These are phyloP conservation scores for Panicum miliaceum DNA, from an alignment of 176 grass and related monocot species.

Conservation along the genomic window DNA sequence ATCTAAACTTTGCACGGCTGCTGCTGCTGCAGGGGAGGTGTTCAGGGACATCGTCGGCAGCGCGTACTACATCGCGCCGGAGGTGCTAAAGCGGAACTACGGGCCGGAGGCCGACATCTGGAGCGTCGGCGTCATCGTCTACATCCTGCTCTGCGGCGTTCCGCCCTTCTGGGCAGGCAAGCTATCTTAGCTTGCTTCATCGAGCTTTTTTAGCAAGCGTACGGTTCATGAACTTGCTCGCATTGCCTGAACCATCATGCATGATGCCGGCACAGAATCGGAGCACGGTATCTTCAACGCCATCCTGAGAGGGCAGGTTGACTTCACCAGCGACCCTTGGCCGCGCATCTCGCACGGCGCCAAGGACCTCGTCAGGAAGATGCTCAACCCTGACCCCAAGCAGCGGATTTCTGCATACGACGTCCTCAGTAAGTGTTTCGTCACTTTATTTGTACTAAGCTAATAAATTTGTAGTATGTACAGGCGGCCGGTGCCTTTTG, in stretches of 20 bases:
- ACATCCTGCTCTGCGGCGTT: constrained; percentile 74
- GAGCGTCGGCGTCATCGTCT: constrained; percentile 82
- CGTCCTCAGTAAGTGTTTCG: constrained; percentile 65
- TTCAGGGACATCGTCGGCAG: constrained; percentile 89
- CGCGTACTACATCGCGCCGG: constrained; percentile 85
- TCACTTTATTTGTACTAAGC: background rate
- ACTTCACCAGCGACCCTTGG: constrained; percentile 78
- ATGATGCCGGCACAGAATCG: constrained; percentile 47
- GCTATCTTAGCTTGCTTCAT: background rate
- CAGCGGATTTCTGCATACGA: constrained; percentile 73
- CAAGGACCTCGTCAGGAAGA: constrained; percentile 78
- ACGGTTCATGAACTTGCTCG: background rate
- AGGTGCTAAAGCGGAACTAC: constrained; percentile 80
- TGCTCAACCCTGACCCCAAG: constrained; percentile 70
- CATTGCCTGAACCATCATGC: background rate
- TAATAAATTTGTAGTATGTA: no score
- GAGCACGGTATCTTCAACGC: constrained; percentile 88
- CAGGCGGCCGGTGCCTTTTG: background rate
- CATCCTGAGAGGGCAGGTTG: constrained; percentile 71
- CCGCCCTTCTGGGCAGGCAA: constrained; percentile 87
- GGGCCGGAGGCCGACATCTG: constrained; percentile 81
- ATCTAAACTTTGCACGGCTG: background rate
- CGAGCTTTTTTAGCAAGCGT: background rate
- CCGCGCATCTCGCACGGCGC: constrained; percentile 73
- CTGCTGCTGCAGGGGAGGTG: constrained; percentile 63